A percentile compares a stretch with the other conserved stretches of the same genome.
These are phyloP conservation scores for Penicillium parvum DNA, from an alignment of 495 filamentous ascomycete species.

Conservation along the genomic window DNA sequence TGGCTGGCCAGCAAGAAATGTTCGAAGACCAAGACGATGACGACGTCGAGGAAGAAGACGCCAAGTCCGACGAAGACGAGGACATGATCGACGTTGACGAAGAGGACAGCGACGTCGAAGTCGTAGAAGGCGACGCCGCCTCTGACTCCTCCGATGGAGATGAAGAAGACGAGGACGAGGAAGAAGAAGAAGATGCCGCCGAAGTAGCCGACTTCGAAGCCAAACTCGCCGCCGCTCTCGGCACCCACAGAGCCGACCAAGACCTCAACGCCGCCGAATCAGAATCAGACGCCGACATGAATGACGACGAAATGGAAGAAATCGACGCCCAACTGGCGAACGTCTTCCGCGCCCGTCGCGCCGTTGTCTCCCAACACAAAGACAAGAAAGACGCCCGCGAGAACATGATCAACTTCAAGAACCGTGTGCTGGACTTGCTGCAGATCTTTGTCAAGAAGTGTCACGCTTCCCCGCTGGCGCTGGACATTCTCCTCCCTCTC, in stretches of 20 bases:
- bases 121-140: conserved; percentile 30
- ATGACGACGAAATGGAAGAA: conserved; percentile 92
- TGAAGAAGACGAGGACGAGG: conserved; percentile 39
- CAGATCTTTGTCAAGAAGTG: conserved; percentile 81
- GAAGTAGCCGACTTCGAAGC: conserved; percentile 66
- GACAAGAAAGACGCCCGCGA: conserved; percentile 83
- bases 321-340: conserved; percentile 75
- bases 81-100: conserved; percentile 34
- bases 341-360: conserved; percentile 73
- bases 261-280: conserved; percentile 51
- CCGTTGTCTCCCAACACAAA: conserved; percentile 60
- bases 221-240: conserved; percentile 70
- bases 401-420: conserved; percentile 92
- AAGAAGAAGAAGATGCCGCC: conserved; percentile 42
- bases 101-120: conserved; percentile 31
- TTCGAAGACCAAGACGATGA: conserved; percentile 75
- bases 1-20: conserved; percentile 76
- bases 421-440: conserved; percentile 81
- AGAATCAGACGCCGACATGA: conserved; percentile 74
- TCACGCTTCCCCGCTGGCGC: conserved; percentile 57
- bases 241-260: conserved; percentile 55
- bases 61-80: conserved; percentile 40
- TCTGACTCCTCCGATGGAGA: conserved; percentile 33
- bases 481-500: conserved; percentile 66
- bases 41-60: conserved; percentile 32